Percentiles rank a stretch among this genome's conserved stretches.
phyloP scores from a whole-genome alignment of 78 protist genomes.

The Dictyostelium brefeldianum region DNA sequence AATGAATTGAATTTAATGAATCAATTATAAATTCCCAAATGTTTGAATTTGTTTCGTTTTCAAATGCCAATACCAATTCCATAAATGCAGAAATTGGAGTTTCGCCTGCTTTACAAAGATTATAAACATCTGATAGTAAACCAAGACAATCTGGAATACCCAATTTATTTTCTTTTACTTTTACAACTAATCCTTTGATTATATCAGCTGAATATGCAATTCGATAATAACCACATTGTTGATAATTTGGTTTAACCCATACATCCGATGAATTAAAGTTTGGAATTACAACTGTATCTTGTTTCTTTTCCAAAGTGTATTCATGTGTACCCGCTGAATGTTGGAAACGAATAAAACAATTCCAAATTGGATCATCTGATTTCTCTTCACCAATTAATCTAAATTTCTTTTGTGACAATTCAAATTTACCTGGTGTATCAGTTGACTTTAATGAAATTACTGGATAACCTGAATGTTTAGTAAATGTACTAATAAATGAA shows the following conservation, averaged over 20 bases:
- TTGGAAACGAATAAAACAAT: not conserved
- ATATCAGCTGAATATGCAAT: slow-evolving; percentile 61
- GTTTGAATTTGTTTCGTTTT: slow-evolving; percentile 57
- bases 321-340: not conserved
- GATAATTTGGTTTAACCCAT: slow-evolving; percentile 90
- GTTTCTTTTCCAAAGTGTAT: not conserved
- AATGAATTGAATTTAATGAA: not conserved
- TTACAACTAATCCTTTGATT: not conserved
- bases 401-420: slow-evolving; percentile 28
- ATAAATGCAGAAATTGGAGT: slow-evolving; percentile 34
- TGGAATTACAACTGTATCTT: slow-evolving; percentile 1
- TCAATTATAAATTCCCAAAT: slow-evolving; percentile 56
- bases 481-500: slow-evolving; percentile 83
- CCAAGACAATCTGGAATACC: slow-evolving; percentile 27
- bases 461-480: slow-evolving; percentile 90
- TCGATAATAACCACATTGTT: slow-evolving; percentile 87
- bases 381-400: not conserved
- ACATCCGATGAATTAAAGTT: not conserved
- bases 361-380: slow-evolving; percentile 33
- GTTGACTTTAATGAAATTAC: slow-evolving; percentile 72
- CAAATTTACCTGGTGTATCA: slow-evolving; percentile 32
- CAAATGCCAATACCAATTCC: slow-evolving; percentile 55
- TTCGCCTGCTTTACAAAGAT: slow-evolving; percentile 8
- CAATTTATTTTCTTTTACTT: slow-evolving; percentile 28
- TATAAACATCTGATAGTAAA: not conserved